Base-by-base conservation (phyloP, 2,329 filamentous ascomycete genomes). In the Tothia fuscella region DNA sequence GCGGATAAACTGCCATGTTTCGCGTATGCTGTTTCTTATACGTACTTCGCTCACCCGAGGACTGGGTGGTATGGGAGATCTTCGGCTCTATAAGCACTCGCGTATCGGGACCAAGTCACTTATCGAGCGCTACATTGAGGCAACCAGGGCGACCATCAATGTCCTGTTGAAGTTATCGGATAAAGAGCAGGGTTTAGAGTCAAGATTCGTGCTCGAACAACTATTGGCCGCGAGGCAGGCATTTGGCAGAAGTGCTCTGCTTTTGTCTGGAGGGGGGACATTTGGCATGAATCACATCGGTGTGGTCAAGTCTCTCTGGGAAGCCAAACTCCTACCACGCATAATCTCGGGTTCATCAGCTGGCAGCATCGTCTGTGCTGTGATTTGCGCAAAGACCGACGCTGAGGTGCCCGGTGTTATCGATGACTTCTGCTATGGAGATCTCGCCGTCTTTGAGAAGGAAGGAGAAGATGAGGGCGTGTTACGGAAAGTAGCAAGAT, bases 281-380 rank as follows among this genome's bases (percentile, higher is more conserved):
- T 86, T 93, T 61, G 87, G 87, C 30, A 93, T 94, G 83, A 83
- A 83, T 46, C 87, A 94, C 56, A 82, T 93, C 42, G 87, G 87
- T 1, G 86, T 94, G 3, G 65, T 93, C 42, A 93, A 93, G 58
- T 73, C 80, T 3, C 68, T 94, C 3, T 87, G 79, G 57, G 78
- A 91, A 53, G 71, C 75, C 3, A 73, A 75, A 6, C 67, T 93
- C 10, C 68, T 94, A 2, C 87, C 87, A 3, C 78, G 85, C 35
- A 88, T 93, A 56, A 84, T 93, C 39, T 93, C 85, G 0, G 86
- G 86, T 2, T 82, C 86, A 5, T 93, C 86, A 21, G 86, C 87
- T 1, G 86, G 86, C 14, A 88, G 84, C 51, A 93, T 93, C 33
- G 82, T 93, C 12, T 84, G 79, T 47, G 76, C 84, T 1, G 80